These are phyloP conservation scores for Zymoseptoria ardabiliae DNA, from an alignment of 2,329 filamentous ascomycete species.

Conservation along the genomic window DNA sequence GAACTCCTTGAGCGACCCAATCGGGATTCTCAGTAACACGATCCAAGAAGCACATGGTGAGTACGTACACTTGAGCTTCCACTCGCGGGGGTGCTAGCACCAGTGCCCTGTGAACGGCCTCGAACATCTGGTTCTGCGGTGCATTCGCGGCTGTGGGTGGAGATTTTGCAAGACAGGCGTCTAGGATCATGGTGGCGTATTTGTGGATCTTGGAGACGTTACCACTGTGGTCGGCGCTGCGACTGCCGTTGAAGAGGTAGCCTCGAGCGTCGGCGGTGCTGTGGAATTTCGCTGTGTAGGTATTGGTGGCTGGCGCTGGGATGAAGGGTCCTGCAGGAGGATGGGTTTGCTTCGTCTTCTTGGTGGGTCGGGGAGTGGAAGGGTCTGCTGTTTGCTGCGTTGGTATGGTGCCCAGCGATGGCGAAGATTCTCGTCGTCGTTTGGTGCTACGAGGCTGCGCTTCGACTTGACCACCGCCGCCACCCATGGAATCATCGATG, in stretches of 20 bases:
- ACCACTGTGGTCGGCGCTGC: not conserved
- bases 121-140: not conserved
- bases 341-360: not conserved
- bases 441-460: not conserved
- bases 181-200: not conserved
- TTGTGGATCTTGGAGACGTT: not conserved
- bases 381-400: not conserved
- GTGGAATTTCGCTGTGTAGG: not conserved
- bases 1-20: not conserved
- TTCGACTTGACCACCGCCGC: not conserved
- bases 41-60: not conserved
- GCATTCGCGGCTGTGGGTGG: not conserved
- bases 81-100: not conserved
- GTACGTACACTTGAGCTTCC: not conserved
- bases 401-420: not conserved
- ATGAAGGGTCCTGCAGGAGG: not conserved
- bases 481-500: no score
- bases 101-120: not conserved
- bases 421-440: not conserved
- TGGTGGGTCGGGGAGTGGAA: not conserved
- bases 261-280: not conserved
- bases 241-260: not conserved
- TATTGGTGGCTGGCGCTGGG: not conserved
- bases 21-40: not conserved
- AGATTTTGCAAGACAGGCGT: not conserved